Evolutionary conservation across 345 rosid genomes (phyloP), one percentile per base, ranked within the genome.

Genomic region (Boechera divaricarpa): DNA sequence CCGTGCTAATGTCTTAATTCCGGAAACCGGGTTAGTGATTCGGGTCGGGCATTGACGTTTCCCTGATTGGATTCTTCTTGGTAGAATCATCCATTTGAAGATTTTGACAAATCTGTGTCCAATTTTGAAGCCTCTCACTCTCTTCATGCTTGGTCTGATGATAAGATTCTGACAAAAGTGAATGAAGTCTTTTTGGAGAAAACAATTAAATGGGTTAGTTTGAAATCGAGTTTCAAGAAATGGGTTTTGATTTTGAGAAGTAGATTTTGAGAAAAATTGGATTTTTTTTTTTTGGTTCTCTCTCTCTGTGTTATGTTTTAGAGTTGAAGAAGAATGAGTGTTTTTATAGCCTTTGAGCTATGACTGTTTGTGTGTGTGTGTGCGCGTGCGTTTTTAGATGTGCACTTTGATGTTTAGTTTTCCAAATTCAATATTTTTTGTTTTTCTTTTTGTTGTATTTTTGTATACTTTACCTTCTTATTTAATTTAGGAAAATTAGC

Each of bases 41-140:
- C 68, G 55, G 33, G 62, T 9, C 45, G 42, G 39, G 61, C 2
- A 67, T 1, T 69, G 35, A 33, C 26, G 36, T 63, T 78, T 67
- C 7, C 28, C 28, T 3, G 76, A 71, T 56, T 26, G 84, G 26
- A 16, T 72, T 81, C 79, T 74, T 67, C 82, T 60, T 21, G 82
- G 77, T 67, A 82, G 83, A 70, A 73, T 35, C 13, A 71, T 63
- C 84, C 84, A 73, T 69, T 72, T 84, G 80, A 86, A 87, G 44
- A 84, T 72, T 77, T 76, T 86, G 58, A 72, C 86, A 0, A 84
- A 38, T 77, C 73, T 88, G 63, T 83, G 75, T 2, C 90, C 78
- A 0, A 91, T 87, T 76, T 75, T 81, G 81, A 89, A 83, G 5
- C 92, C 90, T 81, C 88, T 74, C 0, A 72, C n/a, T 70, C 69